These are phyloP conservation scores for Lodderomyces margitis DNA, from an alignment of 1,139 yeast genomes.

Conservation along the genomic window DNA sequence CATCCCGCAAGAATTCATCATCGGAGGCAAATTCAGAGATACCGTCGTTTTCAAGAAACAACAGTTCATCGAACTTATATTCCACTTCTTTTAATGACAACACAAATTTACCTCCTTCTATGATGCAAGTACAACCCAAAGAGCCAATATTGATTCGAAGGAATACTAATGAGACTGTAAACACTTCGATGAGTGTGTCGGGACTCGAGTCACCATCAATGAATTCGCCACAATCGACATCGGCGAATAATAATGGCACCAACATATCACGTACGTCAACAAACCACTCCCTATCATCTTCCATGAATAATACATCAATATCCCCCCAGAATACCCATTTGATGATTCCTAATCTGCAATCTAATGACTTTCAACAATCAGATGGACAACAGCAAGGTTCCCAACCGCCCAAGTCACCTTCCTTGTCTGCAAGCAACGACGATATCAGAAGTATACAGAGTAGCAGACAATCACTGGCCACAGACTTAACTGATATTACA, in stretches of 20 bases:
- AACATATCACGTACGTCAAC: slow-evolving; percentile 33
- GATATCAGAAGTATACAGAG: slow-evolving; percentile 12
- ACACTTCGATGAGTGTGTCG: slow-evolving; percentile 12
- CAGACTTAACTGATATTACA: slow-evolving; percentile 12
- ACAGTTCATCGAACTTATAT: slow-evolving; percentile 12
- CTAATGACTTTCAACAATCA: neutral
- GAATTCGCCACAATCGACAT: slow-evolving; percentile 10
- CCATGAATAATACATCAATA: slow-evolving; percentile 18
- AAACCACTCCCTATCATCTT: slow-evolving; percentile 29
- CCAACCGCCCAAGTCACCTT: slow-evolving; percentile 9
- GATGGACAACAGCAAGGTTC: slow-evolving; percentile 1
- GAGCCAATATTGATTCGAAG: slow-evolving; percentile 58
- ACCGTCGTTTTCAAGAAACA: slow-evolving; percentile 15
- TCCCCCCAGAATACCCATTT: slow-evolving; percentile 22
- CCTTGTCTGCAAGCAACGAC: slow-evolving; percentile 8
- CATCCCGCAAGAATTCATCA: slow-evolving; percentile 41
- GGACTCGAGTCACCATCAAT: slow-evolving; percentile 12
- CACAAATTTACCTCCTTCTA: slow-evolving; percentile 58
- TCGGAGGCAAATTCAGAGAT: slow-evolving; percentile 7
- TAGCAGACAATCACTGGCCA: slow-evolving; percentile 13
- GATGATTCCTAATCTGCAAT: neutral
- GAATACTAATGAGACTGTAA: slow-evolving; percentile 32
- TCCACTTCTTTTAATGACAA: slow-evolving; percentile 15
- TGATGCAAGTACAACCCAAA: slow-evolving; percentile 66
- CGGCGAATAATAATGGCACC: slow-evolving; percentile 11